Percentiles rank a stretch among this genome's conserved stretches.
These are phyloP conservation scores for Musa troglodytarum DNA, from an alignment of 176 grass and related monocot species.

Conservation along the genomic window DNA sequence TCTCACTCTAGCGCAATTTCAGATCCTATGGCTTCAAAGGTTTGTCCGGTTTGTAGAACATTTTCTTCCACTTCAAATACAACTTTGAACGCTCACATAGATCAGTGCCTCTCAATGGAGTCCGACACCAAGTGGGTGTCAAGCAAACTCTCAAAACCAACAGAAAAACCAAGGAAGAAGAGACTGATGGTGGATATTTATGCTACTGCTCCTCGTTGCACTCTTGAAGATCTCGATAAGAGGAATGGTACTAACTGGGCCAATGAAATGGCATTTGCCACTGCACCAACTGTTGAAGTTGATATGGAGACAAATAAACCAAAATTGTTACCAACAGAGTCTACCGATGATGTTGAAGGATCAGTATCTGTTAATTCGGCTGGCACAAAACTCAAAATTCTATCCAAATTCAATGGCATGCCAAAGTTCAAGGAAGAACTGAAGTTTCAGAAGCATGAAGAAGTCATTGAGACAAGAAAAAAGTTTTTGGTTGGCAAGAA, in stretches of 20 bases:
- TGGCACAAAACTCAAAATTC: conserved; percentile 26
- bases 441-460: not conserved
- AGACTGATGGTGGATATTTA: conserved; percentile 23
- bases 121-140: not conserved
- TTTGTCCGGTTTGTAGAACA: conserved; percentile 27
- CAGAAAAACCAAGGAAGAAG: conserved; percentile 29
- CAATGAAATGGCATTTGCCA: not conserved
- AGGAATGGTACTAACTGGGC: conserved; percentile 32
- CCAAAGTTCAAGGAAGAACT: not conserved
- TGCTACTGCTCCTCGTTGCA: conserved; percentile 12
- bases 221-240: conserved; percentile 26
- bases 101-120: conserved; percentile 15
- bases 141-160: not conserved
- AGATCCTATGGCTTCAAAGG: conserved; percentile 22
- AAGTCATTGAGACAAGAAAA: not conserved
- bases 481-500: conserved; percentile 8
- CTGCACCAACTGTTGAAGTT: not conserved
- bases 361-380: conserved; percentile 26
- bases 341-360: conserved; percentile 4
- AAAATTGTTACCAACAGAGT: conserved; percentile 1
- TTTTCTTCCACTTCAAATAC: conserved; percentile 26
- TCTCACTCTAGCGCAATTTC: conserved; percentile 9
- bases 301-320: not conserved
- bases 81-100: conserved; percentile 28
- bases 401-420: conserved; percentile 23